Evolutionary conservation across 495 filamentous ascomycete genomes (phyloP).

Genomic region (Lasiosphaeriaceae sp.): DNA sequence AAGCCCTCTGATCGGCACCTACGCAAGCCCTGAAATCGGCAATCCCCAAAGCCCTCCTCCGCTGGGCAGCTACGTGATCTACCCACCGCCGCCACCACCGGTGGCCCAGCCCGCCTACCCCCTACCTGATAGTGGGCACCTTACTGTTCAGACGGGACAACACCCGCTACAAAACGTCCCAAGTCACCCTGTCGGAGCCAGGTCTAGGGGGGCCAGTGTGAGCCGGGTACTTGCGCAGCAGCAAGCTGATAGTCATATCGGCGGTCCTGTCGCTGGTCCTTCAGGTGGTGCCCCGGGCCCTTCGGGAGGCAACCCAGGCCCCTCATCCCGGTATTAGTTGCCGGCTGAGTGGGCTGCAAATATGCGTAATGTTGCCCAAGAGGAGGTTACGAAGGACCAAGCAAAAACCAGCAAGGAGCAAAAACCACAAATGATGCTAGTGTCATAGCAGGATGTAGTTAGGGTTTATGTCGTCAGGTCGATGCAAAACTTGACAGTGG

Average conservation of each 20-base stretch:
- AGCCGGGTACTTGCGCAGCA: slow-evolving; percentile 2
- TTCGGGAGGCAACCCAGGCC: neutral
- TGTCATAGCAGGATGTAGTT: too few relatives aligned
- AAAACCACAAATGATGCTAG: too few relatives aligned
- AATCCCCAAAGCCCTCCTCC: neutral
- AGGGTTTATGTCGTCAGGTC: too few relatives aligned
- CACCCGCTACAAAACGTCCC: slow-evolving; percentile 13
- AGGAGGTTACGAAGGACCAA: neutral
- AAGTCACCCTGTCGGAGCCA: slow-evolving; percentile 9
- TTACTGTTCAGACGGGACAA: slow-evolving; percentile 8
- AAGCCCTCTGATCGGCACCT: neutral
- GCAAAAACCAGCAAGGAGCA: neutral
- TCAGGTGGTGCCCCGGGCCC: neutral
- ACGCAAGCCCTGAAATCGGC: too few relatives aligned
- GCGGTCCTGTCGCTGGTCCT: too few relatives aligned
- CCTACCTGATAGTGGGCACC: neutral
- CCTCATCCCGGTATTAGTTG: slow-evolving; percentile 13
- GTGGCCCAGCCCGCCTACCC: neutral
- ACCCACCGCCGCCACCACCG: slow-evolving; percentile 6
- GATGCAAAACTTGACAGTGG: too few relatives aligned
- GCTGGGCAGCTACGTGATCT: slow-evolving; percentile 1
- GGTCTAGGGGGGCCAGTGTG: slow-evolving; percentile 26
- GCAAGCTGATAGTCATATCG: neutral
- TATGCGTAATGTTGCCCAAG: neutral
- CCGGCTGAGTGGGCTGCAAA: neutral